Conservation (phyloP, 768 basidiomycete genomes). For the Tricholomella constricta region DNA sequence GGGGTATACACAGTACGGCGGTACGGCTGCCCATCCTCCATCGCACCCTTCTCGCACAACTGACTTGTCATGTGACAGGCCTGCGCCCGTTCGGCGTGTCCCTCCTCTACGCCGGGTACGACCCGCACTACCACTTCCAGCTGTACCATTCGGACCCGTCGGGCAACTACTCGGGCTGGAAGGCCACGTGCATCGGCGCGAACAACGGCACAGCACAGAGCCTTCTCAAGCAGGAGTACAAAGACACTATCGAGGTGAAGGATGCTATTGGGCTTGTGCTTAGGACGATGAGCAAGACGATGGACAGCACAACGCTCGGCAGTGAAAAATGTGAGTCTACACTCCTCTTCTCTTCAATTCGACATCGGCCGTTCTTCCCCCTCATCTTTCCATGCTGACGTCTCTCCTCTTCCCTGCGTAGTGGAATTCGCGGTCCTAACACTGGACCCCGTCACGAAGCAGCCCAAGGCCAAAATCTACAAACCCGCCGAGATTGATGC, state of each 20-base stretch:
- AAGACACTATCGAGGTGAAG: constrained; percentile 89
- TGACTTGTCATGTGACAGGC: constrained; percentile 44
- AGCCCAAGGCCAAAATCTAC: constrained; percentile 91
- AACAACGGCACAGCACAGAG: constrained; percentile 97
- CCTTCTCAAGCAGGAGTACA: constrained; percentile 96
- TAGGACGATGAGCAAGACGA: constrained; percentile 98
- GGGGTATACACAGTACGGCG: constrained; percentile 96
- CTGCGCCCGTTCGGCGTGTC: constrained; percentile 98
- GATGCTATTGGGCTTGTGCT: constrained; percentile 92
- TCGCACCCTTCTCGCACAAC: background rate
- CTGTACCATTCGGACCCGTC: constrained; percentile 98
- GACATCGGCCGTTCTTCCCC: background rate
- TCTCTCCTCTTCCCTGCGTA: constrained; percentile 28
- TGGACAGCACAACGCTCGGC: constrained; percentile 96
- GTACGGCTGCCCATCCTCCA: constrained; percentile 38
- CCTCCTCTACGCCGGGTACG: constrained; percentile 94
- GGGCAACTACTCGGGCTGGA: constrained; percentile 98
- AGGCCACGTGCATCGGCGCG: constrained; percentile 98
- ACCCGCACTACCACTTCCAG: constrained; percentile 95
- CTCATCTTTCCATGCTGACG: background rate
- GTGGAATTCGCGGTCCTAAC: constrained; percentile 97
- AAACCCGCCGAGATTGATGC: constrained; percentile 86
- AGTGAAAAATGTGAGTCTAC: constrained; percentile 86
- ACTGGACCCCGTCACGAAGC: constrained; percentile 72
- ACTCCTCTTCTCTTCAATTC: background rate